Base-by-base conservation (phyloP, 2,329 filamentous ascomycete genomes). In the Emmonsiellopsis sp. region DNA sequence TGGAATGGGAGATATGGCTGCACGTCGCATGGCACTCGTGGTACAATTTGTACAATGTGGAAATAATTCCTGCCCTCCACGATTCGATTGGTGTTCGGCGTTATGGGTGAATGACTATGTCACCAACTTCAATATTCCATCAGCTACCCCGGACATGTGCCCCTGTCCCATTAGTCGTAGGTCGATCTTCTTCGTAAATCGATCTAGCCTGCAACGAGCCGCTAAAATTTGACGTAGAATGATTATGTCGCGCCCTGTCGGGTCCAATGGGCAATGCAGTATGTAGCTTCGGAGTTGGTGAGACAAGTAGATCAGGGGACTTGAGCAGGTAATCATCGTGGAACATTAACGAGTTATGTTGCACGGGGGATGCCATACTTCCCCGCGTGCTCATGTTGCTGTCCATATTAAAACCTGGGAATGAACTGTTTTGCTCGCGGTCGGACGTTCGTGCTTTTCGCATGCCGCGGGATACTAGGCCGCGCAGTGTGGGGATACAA, bases 401-500 rank as follows among this genome's bases (percentile, higher is more conserved):
- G n/a, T 14, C 27, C 11, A 33, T 32, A 13, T 47, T 47, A 13
- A 32, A 13, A 32, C 21, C 21, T 31, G 44, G 44, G 44, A 21
- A 13, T 13, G 33, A 47, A 27, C 44, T 21, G 13, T 21, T 13
- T 13, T 33, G 44, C n/a, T 47, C 44, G 7, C 14, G 27, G 27
- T 33, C 21, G 21, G 36, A 39, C 36, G 27, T 47, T 32, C 6
- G 17, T 13, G 44, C 33, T 17, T 21, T n/a, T 31, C 31, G n/a
- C 31, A 70, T 65, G 68, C 69, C 70, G 43, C 68, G 67, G 6
- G 68, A 68, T 33, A 71, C 68, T 6, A 71, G 65, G 34, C 68
- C 67, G 46, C 69, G 68, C 17, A 71, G 62, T n/a, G 70, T 70
- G 8, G 69, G 69, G 7, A 71, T 62, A 53, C 70, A 70, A 39